Evolutionary conservation across 139 green algal genomes (phyloP), one percentile per base, ranked within the genome.

Genomic region (Coelastrella sp.): DNA sequence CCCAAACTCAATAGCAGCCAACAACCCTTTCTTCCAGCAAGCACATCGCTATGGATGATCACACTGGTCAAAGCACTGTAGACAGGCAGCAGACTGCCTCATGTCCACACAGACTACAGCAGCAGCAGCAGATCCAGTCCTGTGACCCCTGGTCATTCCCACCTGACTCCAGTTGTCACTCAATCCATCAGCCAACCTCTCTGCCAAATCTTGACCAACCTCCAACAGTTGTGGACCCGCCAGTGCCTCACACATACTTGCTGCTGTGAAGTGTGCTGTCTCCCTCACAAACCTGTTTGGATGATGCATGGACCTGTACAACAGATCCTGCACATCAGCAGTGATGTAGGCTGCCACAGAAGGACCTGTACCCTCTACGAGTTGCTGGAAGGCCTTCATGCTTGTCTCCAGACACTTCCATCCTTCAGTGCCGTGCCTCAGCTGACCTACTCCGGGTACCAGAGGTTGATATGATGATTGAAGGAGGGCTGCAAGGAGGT

Each of bases 101-200:
- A n/a, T n/a, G n/a, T n/a, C n/a, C n/a, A n/a, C n/a, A n/a, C n/a
- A n/a, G n/a, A n/a, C n/a, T n/a, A n/a, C n/a, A n/a, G n/a, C n/a
- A n/a, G n/a, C n/a, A n/a, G n/a, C n/a, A n/a, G n/a, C n/a, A n/a
- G n/a, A n/a, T n/a, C n/a, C n/a, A n/a, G n/a, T n/a, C n/a, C n/a
- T n/a, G n/a, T n/a, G n/a, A n/a, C n/a, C n/a, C n/a, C n/a, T n/a
- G n/a, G n/a, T n/a, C 9, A 41, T 38, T 9, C 89, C 1, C 79
- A 96, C 94, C 90, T 98, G 95, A 79, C 93, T 97, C 96, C 96
- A 99, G 87, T 98, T 98, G 90, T 99, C 96, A 32, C 83, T 92
- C 30, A 98, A 85, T 15, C 95, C 93, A 68, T 95, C 90, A n/a
- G 88, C 89, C 67, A 96, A 76, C 13, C 75, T 72, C 32, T 87